Conservation (phyloP, 2,329 filamentous ascomycete species). For the Trichoderma simmonsii region DNA sequence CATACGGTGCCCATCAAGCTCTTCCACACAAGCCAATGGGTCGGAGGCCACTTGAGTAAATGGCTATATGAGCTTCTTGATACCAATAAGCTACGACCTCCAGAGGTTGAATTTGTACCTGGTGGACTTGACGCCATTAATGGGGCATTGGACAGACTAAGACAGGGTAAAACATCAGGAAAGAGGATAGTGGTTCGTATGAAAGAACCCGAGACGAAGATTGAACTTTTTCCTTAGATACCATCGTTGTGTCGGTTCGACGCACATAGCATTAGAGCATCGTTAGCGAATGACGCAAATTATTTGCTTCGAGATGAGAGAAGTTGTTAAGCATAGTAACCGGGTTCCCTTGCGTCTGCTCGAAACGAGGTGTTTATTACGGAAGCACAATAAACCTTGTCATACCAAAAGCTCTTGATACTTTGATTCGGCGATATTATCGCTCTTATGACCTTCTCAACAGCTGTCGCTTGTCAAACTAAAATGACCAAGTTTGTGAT, state of each 20-base stretch:
- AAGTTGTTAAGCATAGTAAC: rapidly evolving
- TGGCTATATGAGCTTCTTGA: slow-evolving; percentile 16
- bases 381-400: not conserved
- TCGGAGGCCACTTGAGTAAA: slow-evolving; percentile 12
- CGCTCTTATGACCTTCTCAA: not conserved
- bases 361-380: not conserved
- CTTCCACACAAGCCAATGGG: slow-evolving; percentile 10
- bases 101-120: not conserved
- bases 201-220: slow-evolving; percentile 1
- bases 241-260: not conserved
- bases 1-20: slow-evolving; percentile 13
- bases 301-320: not conserved
- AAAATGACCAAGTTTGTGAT: too few relatives aligned
- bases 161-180: not conserved
- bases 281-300: not conserved
- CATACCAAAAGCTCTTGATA: not conserved
- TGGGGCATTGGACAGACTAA: not conserved
- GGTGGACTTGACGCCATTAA: slow-evolving; percentile 11
- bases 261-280: not conserved
- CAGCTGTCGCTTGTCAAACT: too few relatives aligned
- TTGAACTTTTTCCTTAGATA: not conserved
- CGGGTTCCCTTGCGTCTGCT: not conserved
- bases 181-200: slow-evolving; percentile 12
- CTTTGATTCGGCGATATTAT: not conserved
- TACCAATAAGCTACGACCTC: not conserved